Base-by-base conservation (phyloP, 257 asterid species). In the Nicotiana undulata region DNA sequence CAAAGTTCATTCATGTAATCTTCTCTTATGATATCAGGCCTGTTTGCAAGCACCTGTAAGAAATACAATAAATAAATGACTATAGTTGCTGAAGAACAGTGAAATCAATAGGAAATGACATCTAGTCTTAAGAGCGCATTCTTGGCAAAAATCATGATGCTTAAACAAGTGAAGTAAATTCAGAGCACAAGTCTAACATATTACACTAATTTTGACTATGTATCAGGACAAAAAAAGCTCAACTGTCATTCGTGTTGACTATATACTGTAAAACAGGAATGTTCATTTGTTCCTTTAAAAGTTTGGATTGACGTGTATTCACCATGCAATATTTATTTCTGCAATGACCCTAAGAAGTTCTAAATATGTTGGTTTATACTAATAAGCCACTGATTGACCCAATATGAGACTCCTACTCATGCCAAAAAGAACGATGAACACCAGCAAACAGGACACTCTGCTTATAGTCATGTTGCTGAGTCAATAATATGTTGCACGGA, bases 1-100 rank as follows among this genome's bases (percentile, higher is more conserved):
- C 98, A 93, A 86, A 96, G 98, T 88, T 96, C 99, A 82, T 90
- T 96, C 99, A 96, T 96, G 85, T 96, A 96, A 88, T 96, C 99
- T 85, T 96, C 98, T 90, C 99, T 89, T 44, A 96, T 94, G 80
- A 96, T 96, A 92, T 96, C 99, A 65, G 99, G 99, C 84, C 99
- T 91, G 86, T 96, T 96, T 40, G 99, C 98, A 72, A 96, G 98
- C 76, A 96, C 99, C 99, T 96, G 85, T 80, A 63, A 49, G 29
- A 72, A 49, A 68, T 5, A 68, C 55, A 40, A 68, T 37, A 68
- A 68, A 40, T 53, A 68, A 20, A 68, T 40, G 28, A 68, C 56
- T 20, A 37, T 40, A 20, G 56, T 46, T 40, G 31, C 76, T 20
- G 76, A 68, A 60, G 12, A 40, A 68, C 56, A 20, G 76, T 1